phyloP scores from a whole-genome alignment of 129 eudicot genomes.

The Smallanthus sonchifolius region DNA sequence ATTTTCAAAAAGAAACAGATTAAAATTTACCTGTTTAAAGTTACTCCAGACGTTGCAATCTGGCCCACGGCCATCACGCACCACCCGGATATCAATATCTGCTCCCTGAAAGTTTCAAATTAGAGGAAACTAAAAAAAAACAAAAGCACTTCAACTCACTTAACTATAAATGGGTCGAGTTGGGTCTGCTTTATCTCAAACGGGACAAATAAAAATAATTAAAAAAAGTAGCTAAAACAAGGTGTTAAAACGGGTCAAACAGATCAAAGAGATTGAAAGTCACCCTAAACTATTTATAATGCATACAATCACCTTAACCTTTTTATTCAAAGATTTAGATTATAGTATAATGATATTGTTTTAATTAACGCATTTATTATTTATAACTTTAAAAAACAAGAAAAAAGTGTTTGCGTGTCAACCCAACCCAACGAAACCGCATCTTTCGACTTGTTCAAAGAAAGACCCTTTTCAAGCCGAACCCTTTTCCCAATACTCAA shows the following conservation, averaged over 20 bases:
- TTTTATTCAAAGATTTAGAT: background rate
- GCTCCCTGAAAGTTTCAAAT: conserved; percentile 82
- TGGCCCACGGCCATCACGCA: conserved; percentile 97
- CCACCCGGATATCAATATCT: conserved; percentile 97
- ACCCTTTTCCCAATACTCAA: background rate
- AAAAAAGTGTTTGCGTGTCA: background rate
- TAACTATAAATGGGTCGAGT: background rate
- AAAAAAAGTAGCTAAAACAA: background rate
- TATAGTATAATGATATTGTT: background rate
- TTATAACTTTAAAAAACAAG: background rate
- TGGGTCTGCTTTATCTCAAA: background rate
- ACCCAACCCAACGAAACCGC: background rate
- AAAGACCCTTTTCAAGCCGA: too few species aligned
- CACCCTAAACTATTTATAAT: background rate
- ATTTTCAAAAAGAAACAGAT: background rate
- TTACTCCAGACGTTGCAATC: conserved; percentile 99
- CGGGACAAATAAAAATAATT: background rate
- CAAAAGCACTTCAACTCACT: background rate
- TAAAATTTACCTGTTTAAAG: conserved; percentile 70
- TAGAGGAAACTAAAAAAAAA: conserved; percentile 18
- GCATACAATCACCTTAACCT: background rate
- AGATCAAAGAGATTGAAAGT: background rate
- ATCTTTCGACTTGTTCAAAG: background rate
- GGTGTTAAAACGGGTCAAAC: background rate
- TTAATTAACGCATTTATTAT: background rate